Evolutionary conservation across 495 filamentous ascomycete genomes (phyloP).

Genomic region (Extremus antarcticus): DNA sequence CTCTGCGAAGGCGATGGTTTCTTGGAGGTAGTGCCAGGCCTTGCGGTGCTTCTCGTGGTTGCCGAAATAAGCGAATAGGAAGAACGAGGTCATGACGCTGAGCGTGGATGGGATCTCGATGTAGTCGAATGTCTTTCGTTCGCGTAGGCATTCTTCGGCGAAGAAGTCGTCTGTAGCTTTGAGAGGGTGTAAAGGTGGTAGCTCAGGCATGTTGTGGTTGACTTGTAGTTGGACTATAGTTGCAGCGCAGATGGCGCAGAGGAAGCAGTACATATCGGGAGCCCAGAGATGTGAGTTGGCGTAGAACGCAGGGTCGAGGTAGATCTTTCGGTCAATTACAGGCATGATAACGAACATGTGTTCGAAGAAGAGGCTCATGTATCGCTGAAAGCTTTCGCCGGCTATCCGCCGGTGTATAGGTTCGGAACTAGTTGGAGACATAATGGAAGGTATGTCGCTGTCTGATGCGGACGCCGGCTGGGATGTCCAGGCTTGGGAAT

Average conservation of each 20-base stretch:
- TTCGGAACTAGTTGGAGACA: background rate
- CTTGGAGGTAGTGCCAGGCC: conserved; percentile 24
- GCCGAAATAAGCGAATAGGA: conserved; percentile 24
- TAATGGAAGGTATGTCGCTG: background rate
- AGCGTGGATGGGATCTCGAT: conserved; percentile 14
- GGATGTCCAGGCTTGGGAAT: background rate
- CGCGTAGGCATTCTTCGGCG: conserved; percentile 20
- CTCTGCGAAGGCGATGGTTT: conserved; percentile 19
- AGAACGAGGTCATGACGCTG: conserved; percentile 22
- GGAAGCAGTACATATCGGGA: conserved; percentile 17
- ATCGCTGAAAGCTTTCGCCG: conserved; percentile 18
- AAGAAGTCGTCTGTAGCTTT: conserved; percentile 19
- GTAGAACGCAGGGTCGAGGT: conserved; percentile 17
- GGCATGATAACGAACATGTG: conserved; percentile 26
- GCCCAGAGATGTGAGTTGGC: background rate
- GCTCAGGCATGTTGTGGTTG: conserved; percentile 11
- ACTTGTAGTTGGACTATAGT: conserved; percentile 19
- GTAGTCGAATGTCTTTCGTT: conserved; percentile 19
- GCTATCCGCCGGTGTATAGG: conserved; percentile 6
- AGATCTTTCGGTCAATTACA: conserved; percentile 20
- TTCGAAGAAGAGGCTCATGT: conserved; percentile 19
- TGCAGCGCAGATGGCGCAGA: conserved; percentile 20
- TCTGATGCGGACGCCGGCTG: background rate
- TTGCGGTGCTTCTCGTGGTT: conserved; percentile 21
- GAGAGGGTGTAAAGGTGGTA: background rate